Base-by-base conservation (phyloP, 2,329 filamentous ascomycete species). In the Penicillium sp. region DNA sequence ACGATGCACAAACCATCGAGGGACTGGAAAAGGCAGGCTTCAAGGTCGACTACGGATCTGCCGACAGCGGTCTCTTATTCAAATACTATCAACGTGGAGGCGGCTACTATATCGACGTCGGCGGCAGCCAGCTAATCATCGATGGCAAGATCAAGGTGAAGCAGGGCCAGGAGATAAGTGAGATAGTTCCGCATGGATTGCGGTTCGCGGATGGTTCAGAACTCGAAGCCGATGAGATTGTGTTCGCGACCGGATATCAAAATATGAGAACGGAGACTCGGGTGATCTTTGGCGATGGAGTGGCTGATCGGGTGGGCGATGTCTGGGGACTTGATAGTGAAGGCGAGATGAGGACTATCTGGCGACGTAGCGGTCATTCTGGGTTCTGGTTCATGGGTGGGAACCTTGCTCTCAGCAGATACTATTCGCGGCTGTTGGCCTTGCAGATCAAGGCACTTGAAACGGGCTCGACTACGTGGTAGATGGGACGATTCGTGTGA, bases 21-120 rank as follows among this genome's bases (percentile, higher is more conserved):
- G 62, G 75, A 0, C 72, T 88, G 1, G 67, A 69, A 5, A 76
- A 72, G 31, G 82, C 74, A 0, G 84, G 84, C 0, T 87, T 87
- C 73, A 76, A 76, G 45, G 65, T 82, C 0, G 82, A 87, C 56
- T 67, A 63, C 0, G 83, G 83, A 0, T 77, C 80, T 0, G 76
- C 83, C 45, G 77, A 72, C 0, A 71, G 76, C 0, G 83, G 84
- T 0, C 71, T 86, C 1, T 75, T 81, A 49, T 66, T 79, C 44
- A 85, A 86, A 64, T 87, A 86, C 60, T 75, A 84, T 54, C 80
- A 83, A 56, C 77, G 80, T 2, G 83, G 83, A 1, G 84, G 85
- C 0, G 84, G 84, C 0, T 87, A 87, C 62, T 87, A 87, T 66
- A 84, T 87, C 53, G 82, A 88, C 52, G 82, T 86, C 1, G 85